Base-by-base conservation (phyloP, 1,284 basidiomycete species). In the Ceratobasidium theobromae region DNA sequence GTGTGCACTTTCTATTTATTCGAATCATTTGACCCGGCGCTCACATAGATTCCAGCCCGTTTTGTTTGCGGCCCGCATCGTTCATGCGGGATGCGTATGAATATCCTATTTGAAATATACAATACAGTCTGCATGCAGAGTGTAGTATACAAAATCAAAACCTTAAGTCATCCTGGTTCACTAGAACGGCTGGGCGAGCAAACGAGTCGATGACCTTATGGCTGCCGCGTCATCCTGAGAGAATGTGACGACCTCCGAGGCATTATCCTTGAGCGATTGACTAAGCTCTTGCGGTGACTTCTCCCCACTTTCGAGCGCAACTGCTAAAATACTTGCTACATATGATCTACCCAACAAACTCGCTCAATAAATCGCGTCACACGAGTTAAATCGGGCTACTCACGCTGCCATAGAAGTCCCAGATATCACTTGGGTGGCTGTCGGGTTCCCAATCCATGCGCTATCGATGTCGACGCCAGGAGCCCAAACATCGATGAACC, bases 401-500 rank as follows among this genome's bases (percentile, higher is more conserved):
- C 21, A 52, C 48, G 68, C 38, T 3, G 86, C 86, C 86, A 88
- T 88, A 14, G 86, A 88, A 25, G 87, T 88, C 25, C 85, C 86
- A 2, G 85, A 89, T 71, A 92, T 84, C 18, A 87, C 91, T 76
- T 88, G 86, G 71, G 80, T 81, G 57, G 86, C 82, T 14, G 72
- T 74, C 55, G 73, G 75, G 55, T 84, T 80, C 27, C 84, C 83
- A 68, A 80, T 90, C 81, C 85, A 93, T 67, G 89, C 91, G 35
- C 89, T 91, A 2, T 86, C 77, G 73, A 95, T 91, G 80, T 90
- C 90, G 70, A 93, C 77, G 70, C 86, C 85, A 72, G 73, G 73
- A 11, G 68, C 48, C 66, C 65, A 78, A 25, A 70, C 65, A 27
- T 69, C 68, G 16, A 68, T n/a, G 28, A 65, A 21, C 69, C 78